phyloP scores from a whole-genome alignment of 2,329 filamentous ascomycete genomes.

The Metarhizium album region DNA sequence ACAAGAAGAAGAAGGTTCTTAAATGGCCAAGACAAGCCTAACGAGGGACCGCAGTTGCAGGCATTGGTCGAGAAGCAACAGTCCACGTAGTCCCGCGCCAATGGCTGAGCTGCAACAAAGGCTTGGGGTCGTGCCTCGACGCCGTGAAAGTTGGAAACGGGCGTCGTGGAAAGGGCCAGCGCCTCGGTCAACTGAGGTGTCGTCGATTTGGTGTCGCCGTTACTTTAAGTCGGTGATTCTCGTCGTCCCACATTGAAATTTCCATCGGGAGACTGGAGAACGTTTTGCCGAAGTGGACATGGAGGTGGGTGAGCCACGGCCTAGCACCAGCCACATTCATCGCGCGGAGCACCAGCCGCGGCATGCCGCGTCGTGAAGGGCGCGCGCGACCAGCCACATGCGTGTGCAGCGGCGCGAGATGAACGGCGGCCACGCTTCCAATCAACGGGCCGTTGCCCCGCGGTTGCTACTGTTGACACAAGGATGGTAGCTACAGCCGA shows the following conservation, averaged over 20 bases:
- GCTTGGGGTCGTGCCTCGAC: not conserved
- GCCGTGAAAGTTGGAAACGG: not conserved
- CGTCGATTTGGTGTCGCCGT: not conserved
- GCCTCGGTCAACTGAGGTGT: not conserved
- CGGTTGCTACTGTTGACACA: slow-evolving; percentile 43
- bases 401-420: slow-evolving; percentile 11
- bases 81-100: not conserved
- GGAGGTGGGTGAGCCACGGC: slow-evolving; percentile 11
- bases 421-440: slow-evolving; percentile 22
- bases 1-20: not conserved
- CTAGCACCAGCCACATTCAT: slow-evolving; percentile 1
- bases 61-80: not conserved
- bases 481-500: slow-evolving; percentile 7
- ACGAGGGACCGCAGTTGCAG: not conserved
- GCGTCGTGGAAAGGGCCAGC: not conserved
- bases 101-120: not conserved
- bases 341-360: slow-evolving; percentile 9
- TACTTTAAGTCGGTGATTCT: not conserved
- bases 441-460: slow-evolving; percentile 42
- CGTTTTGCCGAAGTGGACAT: slow-evolving; percentile 13
- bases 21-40: not conserved
- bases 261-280: slow-evolving; percentile 15
- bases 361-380: slow-evolving; percentile 2
- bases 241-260: slow-evolving; percentile 11
- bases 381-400: slow-evolving; percentile 18